Percentiles rank a stretch among this genome's conserved stretches.
Evolutionary conservation across 2,329 filamentous ascomycete genomes (phyloP).

Genomic region (Fusarium decemcellulare): DNA sequence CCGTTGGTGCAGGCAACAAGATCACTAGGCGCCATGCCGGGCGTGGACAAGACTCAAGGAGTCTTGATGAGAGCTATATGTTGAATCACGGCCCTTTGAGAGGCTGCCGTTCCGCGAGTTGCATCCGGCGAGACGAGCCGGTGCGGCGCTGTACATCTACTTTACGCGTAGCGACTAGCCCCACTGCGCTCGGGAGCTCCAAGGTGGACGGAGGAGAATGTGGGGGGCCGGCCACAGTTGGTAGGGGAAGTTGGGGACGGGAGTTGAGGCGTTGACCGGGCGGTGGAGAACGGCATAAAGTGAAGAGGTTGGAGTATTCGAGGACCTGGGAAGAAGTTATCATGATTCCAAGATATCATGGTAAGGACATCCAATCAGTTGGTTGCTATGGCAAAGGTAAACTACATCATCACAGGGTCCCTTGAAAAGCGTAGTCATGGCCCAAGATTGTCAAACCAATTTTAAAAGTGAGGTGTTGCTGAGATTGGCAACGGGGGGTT

Average conservation of each 20-base stretch:
- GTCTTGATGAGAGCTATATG: slow-evolving; percentile 16
- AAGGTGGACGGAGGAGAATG: slow-evolving; percentile 45
- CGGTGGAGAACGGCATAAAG: slow-evolving; percentile 45
- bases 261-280: slow-evolving; percentile 34
- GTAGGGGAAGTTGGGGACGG: slow-evolving; percentile 42
- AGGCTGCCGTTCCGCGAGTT: slow-evolving; percentile 25
- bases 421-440: neutral
- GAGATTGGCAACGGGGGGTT: slow-evolving; percentile 35
- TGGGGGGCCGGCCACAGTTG: slow-evolving; percentile 42
- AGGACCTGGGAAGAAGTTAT: slow-evolving; percentile 5
- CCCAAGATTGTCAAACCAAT: neutral
- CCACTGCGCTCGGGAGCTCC: slow-evolving; percentile 44
- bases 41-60: slow-evolving; percentile 32
- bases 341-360: slow-evolving; percentile 1
- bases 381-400: slow-evolving; percentile 13
- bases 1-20: slow-evolving; percentile 41
- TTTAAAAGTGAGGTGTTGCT: slow-evolving; percentile 29
- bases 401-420: neutral
- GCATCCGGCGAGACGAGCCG: slow-evolving; percentile 29
- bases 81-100: slow-evolving; percentile 21
- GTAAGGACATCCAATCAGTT: slow-evolving; percentile 7
- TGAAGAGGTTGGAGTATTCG: slow-evolving; percentile 6
- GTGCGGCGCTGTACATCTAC: slow-evolving; percentile 19
- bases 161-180: slow-evolving; percentile 39
- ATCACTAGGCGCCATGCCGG: slow-evolving; percentile 40